Evolutionary conservation across 495 filamentous ascomycete genomes (phyloP), one percentile per base, ranked within the genome.

Genomic region (Chaetomium fimeti): DNA sequence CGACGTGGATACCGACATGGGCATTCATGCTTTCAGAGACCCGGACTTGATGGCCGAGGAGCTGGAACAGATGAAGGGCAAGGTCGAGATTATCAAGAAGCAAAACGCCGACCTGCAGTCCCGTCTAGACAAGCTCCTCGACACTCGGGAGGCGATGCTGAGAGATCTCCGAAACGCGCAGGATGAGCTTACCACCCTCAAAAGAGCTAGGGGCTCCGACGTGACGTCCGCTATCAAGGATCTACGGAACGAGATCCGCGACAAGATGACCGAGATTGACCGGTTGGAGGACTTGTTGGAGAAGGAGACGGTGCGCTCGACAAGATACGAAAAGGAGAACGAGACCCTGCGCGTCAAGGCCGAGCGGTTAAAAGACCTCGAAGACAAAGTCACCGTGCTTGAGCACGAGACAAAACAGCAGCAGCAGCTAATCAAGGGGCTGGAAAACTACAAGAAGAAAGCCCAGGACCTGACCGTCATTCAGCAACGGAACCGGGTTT

Each of bases 361-460:
- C 28, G 74, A 77, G 42, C 78, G 77, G 45, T 75, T 83, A 9
- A 73, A 78, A 56, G 68, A 76, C 38, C 68, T 80, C 22, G 71
- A 81, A 42, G 82, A 84, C 68, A 82, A 88, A 67, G 75, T 88
- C 40, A 79, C 84, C 54, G 84, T 90, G 62, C 82, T 93, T 43
- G 88, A 87, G 63, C 85, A 84, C 20, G 87, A 92, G 57, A 85
- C 87, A 43, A 88, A 88, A 60, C 85, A 91, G 63, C 82, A 93
- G 9, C 79, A 83, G n/a, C 89, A 89, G 74, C 91, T 91, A 71
- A 88, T 91, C 28, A 95, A 91, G 68, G 85, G 84, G 18, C 82
- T 85, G 0, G 89, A 91, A 61, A 88, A 90, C 63, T 88, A 88
- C 67, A 85, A 87, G 65, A 86, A 89, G 70, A 92, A 93, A 73